These are phyloP conservation scores for Puccinia polysora DNA, from an alignment of 1,284 basidiomycete genomes.

Conservation along the genomic window DNA sequence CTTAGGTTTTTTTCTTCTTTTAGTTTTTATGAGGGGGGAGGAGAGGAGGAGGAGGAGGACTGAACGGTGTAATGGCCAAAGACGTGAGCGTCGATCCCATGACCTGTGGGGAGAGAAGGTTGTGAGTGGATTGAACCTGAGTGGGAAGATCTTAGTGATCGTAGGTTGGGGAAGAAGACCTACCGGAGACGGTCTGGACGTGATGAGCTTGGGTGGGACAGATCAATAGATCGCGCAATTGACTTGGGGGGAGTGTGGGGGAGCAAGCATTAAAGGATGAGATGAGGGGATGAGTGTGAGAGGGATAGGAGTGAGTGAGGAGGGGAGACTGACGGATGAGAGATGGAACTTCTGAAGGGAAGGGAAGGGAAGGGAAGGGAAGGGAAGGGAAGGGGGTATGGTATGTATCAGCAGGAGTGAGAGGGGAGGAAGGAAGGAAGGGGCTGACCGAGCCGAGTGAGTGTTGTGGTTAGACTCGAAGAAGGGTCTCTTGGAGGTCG, in stretches of 20 bases:
- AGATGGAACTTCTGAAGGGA: conserved; percentile 21
- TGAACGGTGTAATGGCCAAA: conserved; percentile 42
- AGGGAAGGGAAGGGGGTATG: too few species aligned
- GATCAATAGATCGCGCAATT: conserved; percentile 41
- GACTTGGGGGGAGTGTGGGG: conserved; percentile 12
- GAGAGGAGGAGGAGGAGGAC: background rate
- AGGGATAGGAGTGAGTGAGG: background rate
- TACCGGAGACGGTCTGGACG: conserved; percentile 42
- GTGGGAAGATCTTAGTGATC: background rate
- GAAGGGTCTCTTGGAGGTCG: conserved; percentile 24
- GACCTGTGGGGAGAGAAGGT: background rate
- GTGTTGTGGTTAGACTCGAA: conserved; percentile 25
- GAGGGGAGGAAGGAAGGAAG: background rate
- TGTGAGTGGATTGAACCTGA: background rate
- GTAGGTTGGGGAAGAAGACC: background rate
- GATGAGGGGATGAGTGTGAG: background rate
- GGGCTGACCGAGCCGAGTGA: conserved; percentile 22
- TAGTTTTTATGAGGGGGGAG: too few species aligned
- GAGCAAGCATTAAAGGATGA: background rate
- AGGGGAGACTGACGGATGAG: conserved; percentile 12
- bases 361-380: too few species aligned
- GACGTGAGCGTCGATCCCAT: conserved; percentile 39
- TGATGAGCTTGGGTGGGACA: conserved; percentile 41
- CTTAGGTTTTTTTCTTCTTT: too few species aligned
- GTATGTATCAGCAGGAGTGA: background rate